These are phyloP conservation scores for Pichia ethanolica DNA, from an alignment of 805 yeast genomes.

Conservation along the genomic window DNA sequence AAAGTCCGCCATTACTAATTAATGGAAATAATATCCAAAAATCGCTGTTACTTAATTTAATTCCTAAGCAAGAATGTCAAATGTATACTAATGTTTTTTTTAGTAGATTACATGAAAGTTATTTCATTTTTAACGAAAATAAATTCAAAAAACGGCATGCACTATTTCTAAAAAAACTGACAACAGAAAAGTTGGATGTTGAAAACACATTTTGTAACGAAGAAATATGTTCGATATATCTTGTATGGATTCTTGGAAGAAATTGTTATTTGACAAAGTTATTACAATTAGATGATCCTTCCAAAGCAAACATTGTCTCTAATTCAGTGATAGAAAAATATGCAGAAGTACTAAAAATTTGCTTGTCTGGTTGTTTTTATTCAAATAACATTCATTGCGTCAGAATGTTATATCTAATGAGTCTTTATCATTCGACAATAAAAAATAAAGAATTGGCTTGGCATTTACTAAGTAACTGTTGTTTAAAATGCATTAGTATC, in stretches of 20 bases:
- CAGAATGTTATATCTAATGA: constrained; percentile 28
- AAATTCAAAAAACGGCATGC: constrained; percentile 23
- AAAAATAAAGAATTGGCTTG: constrained; percentile 33
- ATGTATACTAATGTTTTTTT: constrained; percentile 29
- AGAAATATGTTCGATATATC: constrained; percentile 30
- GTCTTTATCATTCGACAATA: constrained; percentile 29
- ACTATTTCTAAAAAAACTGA: constrained; percentile 21
- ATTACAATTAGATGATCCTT: background rate
- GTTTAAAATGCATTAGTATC: constrained; percentile 31
- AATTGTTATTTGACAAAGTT: constrained; percentile 9
- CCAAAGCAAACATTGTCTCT: background rate
- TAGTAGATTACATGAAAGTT: constrained; percentile 28
- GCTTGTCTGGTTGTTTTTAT: constrained; percentile 27
- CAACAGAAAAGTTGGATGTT: background rate
- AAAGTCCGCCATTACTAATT: background rate
- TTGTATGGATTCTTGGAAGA: constrained; percentile 30
- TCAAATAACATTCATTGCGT: constrained; percentile 30
- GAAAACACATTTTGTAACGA: constrained; percentile 10
- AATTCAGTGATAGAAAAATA: background rate
- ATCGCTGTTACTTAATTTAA: constrained; percentile 18
- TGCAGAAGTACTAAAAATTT: constrained; percentile 23
- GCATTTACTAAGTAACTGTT: constrained; percentile 30
- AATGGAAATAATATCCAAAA: constrained; percentile 2
- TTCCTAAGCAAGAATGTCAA: constrained; percentile 21
- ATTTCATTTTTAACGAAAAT: constrained; percentile 28